Conservation (phyloP, 768 basidiomycete species). For the Rhodotorula diobovata region DNA sequence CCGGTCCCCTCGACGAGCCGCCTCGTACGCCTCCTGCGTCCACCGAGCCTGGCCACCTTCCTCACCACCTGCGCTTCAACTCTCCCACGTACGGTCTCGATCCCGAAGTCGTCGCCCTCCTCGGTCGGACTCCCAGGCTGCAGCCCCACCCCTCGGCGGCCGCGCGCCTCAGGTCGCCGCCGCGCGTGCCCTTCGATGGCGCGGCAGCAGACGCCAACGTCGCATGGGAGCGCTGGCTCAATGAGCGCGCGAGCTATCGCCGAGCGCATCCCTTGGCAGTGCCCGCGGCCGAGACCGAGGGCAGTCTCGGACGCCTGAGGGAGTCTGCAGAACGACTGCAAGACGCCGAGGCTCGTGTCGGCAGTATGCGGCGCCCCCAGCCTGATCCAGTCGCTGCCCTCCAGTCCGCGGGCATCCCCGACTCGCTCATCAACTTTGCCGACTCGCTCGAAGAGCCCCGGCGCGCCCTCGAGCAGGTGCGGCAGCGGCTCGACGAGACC, state of each 20-base stretch:
- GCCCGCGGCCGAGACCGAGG: background rate
- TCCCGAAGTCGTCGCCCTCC: background rate
- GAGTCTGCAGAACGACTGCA: background rate
- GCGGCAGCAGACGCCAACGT: background rate
- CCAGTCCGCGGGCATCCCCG: too few relatives aligned
- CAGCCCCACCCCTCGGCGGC: background rate
- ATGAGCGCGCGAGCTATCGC: background rate
- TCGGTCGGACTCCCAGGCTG: background rate
- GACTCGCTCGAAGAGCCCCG: constrained; percentile 19
- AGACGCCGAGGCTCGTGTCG: too few relatives aligned
- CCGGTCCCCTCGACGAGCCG: too few relatives aligned
- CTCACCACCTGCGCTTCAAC: background rate
- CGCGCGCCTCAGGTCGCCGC: background rate
- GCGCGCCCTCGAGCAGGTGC: constrained; percentile 9
- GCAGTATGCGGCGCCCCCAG: too few relatives aligned
- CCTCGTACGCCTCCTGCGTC: background rate
- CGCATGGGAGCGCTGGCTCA: constrained; percentile 16
- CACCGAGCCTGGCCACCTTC: too few relatives aligned
- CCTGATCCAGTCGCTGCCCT: too few relatives aligned
- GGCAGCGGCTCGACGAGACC: constrained; percentile 18
- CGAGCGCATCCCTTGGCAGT: background rate
- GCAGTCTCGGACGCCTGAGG: background rate
- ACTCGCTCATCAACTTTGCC: background rate
- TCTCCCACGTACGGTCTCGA: constrained; percentile 10
- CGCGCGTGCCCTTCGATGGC: constrained; percentile 11